Evolutionary conservation across 805 yeast genomes (phyloP), one percentile per base, ranked within the genome.

Genomic region (Saccharomycopsis sp.): DNA sequence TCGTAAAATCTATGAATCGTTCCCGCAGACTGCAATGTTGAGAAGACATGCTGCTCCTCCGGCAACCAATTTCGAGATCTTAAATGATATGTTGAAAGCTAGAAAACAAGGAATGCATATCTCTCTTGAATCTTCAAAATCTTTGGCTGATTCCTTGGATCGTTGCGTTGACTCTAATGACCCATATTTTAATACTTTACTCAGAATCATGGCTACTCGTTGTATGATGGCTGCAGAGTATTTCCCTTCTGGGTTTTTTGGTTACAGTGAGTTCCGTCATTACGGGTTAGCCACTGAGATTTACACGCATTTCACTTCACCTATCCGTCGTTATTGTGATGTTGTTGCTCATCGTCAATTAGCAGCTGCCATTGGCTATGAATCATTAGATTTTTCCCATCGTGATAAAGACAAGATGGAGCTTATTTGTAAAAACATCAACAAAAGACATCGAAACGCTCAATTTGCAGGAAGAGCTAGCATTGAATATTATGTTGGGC

Each of bases 171-270:
- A 90, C 62, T 75, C 80, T 20, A 59, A 75, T 0, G 97, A 93
- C 62, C 82, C 89, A 4, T 93, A 86, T 59, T 87, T 93, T 74
- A 93, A 93, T 64, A 93, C 97, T 0, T 71, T 93, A 55, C 71
- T 90, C 4, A 80, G 99, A 63, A 93, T 93, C 53, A 83, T 93
- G 95, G 93, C 97, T 5, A 93, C 99, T 0, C 75, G 99, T 57
- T 90, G 97, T 65, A 93, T 93, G 98, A 86, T 88, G 84, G 96
- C 98, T 1, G 99, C 99, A 1, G 97, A 90, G 60, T 93, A 93
- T 60, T 93, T 93, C 67, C 80, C 94, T 8, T 77, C 96, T 0
- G 97, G 99, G 6, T 79, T 84, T 13, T 86, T 72, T 57, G 85
- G 95, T 7, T 86, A 87, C 59, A 79, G 94, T 11, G 98, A 93